Base-by-base conservation (phyloP, 768 basidiomycete genomes). In the Suillus placidus region DNA sequence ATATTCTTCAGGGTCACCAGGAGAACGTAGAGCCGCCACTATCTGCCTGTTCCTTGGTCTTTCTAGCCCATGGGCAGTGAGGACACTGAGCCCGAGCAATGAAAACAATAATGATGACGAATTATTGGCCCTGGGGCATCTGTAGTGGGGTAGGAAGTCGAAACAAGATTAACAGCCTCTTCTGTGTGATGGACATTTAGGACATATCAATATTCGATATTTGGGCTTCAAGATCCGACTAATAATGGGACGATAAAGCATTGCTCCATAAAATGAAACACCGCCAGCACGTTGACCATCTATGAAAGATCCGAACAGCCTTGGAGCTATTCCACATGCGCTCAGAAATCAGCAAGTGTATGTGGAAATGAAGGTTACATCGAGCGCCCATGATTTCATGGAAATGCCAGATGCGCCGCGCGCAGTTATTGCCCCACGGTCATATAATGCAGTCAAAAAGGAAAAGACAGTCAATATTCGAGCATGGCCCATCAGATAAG, bases 231-330 rank as follows among this genome's bases (percentile, higher is more conserved):
- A 37, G 23, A 23, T 57, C 37, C 23, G 23, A 58, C 38, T 38
- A 38, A 58, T 16, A 18, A 58, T 16, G 16, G 16, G 38, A 40
- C 23, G 38, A 35, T 18, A 40, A 58, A 58, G 38, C 37, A 38
- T 8, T 9, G 23, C 18, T 38, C 16, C 7, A 40, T 26, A 16
- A 30, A 58, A 40, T 40, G 38, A 18, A 60, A 26, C 42, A 60
- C 18, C 54, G 3, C 54, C 34, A 7, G 20, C 34, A 35, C 12
- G 20, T n/a, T 55, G 18, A 34, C 12, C 26, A 60, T 42, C 58
- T 42, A 60, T 60, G 58, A 60, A 58, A 40, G 58, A 43, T 30
- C 58, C 58, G 58, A 42, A 12, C 42, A 42, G 26, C 58, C 26
- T 30, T 60, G 40, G 26, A 42, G 58, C 58, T 58, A 26, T 30